phyloP scores from a whole-genome alignment of 495 filamentous ascomycete species.

The Talaromyces borbonicus region DNA sequence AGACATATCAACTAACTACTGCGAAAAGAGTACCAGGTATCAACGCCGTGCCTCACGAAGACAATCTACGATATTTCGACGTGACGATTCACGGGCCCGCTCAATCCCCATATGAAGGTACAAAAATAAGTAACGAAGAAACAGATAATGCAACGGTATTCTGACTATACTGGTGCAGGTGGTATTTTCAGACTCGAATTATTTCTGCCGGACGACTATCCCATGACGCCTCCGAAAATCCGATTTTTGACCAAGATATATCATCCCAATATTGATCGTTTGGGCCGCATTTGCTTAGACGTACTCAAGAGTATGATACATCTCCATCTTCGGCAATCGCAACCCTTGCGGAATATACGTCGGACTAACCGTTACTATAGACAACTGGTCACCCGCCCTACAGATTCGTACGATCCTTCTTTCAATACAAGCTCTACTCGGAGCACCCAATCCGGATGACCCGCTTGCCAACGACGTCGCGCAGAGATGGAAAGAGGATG shows the following conservation, averaged over 20 bases:
- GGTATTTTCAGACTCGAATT: slow-evolving; percentile 96
- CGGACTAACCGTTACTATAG: slow-evolving; percentile 34
- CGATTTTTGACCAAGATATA: slow-evolving; percentile 98
- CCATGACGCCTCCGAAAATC: slow-evolving; percentile 98
- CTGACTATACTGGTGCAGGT: slow-evolving; percentile 41
- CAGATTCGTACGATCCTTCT: slow-evolving; percentile 97
- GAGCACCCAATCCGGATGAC: slow-evolving; percentile 95
- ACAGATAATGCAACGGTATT: not conserved
- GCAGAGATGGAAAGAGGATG: slow-evolving; percentile 96
- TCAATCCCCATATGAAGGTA: slow-evolving; percentile 89
- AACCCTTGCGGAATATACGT: not conserved
- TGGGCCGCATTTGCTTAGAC: slow-evolving; percentile 93
- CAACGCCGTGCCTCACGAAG: slow-evolving; percentile 93
- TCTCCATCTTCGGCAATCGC: not conserved
- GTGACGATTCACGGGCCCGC: slow-evolving; percentile 93
- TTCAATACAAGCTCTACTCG: slow-evolving; percentile 92
- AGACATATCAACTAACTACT: slow-evolving; percentile 5
- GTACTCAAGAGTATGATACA: slow-evolving; percentile 94
- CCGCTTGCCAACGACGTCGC: slow-evolving; percentile 94
- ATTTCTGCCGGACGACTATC: slow-evolving; percentile 98
- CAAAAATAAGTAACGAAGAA: slow-evolving; percentile 4
- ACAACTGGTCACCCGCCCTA: slow-evolving; percentile 97
- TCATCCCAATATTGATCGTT: slow-evolving; percentile 96
- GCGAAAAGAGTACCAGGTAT: slow-evolving; percentile 81
- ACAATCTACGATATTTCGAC: slow-evolving; percentile 97